Conservation (phyloP, 2,329 filamentous ascomycete species). For the Xylaria hypoxylon region DNA sequence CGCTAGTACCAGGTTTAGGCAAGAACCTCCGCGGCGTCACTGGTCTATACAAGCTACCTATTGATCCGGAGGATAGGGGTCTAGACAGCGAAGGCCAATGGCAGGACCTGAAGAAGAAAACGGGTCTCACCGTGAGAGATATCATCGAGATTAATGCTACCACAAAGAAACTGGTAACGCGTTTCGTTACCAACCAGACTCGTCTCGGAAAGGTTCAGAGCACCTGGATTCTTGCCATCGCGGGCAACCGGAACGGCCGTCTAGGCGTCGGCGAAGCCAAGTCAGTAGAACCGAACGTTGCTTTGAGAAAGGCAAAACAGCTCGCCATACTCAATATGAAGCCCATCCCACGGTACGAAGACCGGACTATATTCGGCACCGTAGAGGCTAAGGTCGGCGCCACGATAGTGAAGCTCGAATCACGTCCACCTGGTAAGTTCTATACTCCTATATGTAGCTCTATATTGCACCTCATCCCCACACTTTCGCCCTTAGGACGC, state of each 20-base stretch:
- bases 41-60: constrained; percentile 61
- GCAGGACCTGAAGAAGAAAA: constrained; percentile 65
- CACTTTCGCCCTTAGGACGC: not conserved
- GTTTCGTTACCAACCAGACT: constrained; percentile 89
- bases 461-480: not conserved
- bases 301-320: constrained; percentile 77
- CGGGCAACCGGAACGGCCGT: constrained; percentile 87
- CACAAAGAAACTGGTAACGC: constrained; percentile 77
- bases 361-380: constrained; percentile 89
- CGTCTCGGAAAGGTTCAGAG: constrained; percentile 92
- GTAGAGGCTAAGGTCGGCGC: constrained; percentile 87
- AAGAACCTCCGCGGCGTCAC: constrained; percentile 64
- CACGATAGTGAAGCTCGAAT: constrained; percentile 83
- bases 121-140: constrained; percentile 64
- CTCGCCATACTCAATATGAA: constrained; percentile 91
- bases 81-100: constrained; percentile 64
- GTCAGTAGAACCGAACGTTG: constrained; percentile 77
- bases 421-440: constrained; percentile 84
- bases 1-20: constrained; percentile 62
- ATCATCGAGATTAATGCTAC: constrained; percentile 63
- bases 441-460: not conserved
- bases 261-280: constrained; percentile 93
- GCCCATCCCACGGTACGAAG: constrained; percentile 91
- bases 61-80: constrained; percentile 63
- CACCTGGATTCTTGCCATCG: constrained; percentile 80